Evolutionary conservation across 1,284 basidiomycete genomes (phyloP).

Genomic region (Mycena sp.): DNA sequence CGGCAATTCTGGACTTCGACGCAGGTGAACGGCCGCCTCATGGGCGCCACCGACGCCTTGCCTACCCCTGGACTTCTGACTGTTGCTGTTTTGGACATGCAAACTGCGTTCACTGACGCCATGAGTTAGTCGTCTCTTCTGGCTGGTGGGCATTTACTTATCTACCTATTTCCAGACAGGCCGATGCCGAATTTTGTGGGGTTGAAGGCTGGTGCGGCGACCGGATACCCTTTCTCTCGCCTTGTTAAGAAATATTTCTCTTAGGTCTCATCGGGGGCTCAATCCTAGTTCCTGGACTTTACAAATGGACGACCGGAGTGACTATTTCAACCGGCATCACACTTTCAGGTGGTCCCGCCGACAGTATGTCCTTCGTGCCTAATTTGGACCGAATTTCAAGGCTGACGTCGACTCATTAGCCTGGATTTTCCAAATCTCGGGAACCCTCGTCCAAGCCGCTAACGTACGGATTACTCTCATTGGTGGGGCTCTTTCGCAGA

Average conservation of each 20-base stretch:
- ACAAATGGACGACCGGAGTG: slow-evolving; percentile 27
- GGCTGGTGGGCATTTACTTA: not conserved
- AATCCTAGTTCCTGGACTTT: no score
- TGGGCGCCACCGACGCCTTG: no score
- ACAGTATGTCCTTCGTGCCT: slow-evolving; percentile 20
- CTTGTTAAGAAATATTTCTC: not conserved
- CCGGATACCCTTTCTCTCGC: not conserved
- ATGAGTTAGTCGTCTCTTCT: no score
- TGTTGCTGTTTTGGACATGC: no score
- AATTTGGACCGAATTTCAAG: not conserved
- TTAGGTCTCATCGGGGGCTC: slow-evolving; percentile 27
- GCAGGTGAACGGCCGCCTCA: no score
- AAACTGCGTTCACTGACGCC: no score
- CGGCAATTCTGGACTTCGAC: no score
- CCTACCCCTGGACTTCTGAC: no score
- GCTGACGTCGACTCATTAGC: slow-evolving; percentile 11
- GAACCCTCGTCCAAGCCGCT: no score
- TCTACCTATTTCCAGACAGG: not conserved
- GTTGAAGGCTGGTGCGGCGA: not conserved
- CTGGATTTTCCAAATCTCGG: slow-evolving; percentile 38
- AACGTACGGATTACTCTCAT: slow-evolving; percentile 27
- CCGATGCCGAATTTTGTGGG: not conserved
- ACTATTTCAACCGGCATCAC: slow-evolving; percentile 18
- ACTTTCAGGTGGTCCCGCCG: slow-evolving; percentile 16
- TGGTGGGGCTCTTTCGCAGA: slow-evolving; percentile 33